Conservation (phyloP, 176 grass and related monocot species). For the Avena atlantica region DNA sequence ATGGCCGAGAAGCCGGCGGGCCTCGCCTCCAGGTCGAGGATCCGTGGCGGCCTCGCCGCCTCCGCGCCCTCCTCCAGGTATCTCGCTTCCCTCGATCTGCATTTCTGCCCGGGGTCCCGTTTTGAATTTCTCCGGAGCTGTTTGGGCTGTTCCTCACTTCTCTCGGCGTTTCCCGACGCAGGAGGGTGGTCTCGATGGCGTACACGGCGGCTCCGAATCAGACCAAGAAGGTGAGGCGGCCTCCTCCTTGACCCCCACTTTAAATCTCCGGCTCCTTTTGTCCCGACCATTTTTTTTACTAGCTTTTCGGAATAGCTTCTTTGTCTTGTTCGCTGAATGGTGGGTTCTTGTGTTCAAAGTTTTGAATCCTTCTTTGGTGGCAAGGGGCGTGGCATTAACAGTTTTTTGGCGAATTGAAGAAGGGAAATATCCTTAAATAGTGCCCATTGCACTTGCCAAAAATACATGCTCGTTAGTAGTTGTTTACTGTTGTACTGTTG, state of each 20-base stretch:
- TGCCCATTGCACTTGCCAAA: conserved; percentile 23
- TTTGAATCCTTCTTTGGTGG: conserved; percentile 16
- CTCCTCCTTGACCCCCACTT: neutral
- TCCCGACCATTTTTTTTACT: neutral
- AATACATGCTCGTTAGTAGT: neutral
- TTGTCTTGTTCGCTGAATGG: conserved; percentile 32
- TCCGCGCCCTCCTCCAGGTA: conserved; percentile 54
- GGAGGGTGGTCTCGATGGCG: conserved; percentile 48
- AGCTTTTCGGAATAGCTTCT: conserved; percentile 40
- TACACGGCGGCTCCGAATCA: conserved; percentile 47
- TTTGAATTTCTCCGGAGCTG: conserved; percentile 37
- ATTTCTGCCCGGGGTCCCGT: conserved; percentile 13
- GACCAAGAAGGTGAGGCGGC: conserved; percentile 49
- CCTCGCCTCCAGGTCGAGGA: conserved; percentile 34
- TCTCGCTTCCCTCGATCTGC: conserved; percentile 55
- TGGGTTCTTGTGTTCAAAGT: conserved; percentile 32
- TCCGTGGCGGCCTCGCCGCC: conserved; percentile 47
- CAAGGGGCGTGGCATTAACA: neutral
- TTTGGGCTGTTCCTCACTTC: neutral
- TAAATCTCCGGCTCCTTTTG: conserved; percentile 10
- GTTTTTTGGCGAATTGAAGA: conserved; percentile 32
- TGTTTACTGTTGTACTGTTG: neutral
- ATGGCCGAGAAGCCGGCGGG: conserved; percentile 55
- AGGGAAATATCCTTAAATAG: conserved; percentile 31
- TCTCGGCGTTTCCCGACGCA: conserved; percentile 32